phyloP scores from a whole-genome alignment of 2,329 filamentous ascomycete species.

The Verticillium zaregamsianum region DNA sequence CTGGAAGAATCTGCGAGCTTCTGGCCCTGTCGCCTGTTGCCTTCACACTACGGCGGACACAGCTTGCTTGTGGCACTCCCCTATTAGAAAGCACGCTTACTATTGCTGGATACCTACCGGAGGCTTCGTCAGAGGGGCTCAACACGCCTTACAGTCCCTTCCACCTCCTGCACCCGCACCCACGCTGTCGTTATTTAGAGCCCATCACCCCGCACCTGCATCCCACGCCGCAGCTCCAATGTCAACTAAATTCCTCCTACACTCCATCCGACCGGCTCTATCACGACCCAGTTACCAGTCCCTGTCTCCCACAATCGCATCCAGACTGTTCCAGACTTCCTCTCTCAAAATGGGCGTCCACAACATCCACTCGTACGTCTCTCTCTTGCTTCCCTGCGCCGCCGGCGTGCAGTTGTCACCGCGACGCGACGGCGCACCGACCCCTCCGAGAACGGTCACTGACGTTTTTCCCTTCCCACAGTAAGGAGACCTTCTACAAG shows the following conservation, averaged over 20 bases:
- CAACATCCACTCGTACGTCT: slow-evolving; percentile 32
- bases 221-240: not conserved
- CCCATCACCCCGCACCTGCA: not conserved
- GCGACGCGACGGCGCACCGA: not conserved
- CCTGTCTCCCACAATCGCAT: not conserved
- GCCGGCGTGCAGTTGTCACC: not conserved
- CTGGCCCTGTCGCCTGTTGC: not conserved
- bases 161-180: not conserved
- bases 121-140: not conserved
- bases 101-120: not conserved
- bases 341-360: slow-evolving; percentile 38
- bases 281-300: not conserved
- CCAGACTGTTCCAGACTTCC: not conserved
- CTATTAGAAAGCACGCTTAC: not conserved
- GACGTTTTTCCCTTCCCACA: slow-evolving; percentile 23
- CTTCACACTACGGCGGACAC: not conserved
- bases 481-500: slow-evolving; percentile 54
- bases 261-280: not conserved
- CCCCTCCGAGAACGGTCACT: not conserved
- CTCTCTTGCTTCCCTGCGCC: not conserved
- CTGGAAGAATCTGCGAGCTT: not conserved
- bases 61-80: not conserved
- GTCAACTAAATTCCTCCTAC: not conserved
- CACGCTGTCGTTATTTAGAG: not conserved
- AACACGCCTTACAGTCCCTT: not conserved